Conservation (phyloP, 345 rosid species). For the Lepidium sativum region DNA sequence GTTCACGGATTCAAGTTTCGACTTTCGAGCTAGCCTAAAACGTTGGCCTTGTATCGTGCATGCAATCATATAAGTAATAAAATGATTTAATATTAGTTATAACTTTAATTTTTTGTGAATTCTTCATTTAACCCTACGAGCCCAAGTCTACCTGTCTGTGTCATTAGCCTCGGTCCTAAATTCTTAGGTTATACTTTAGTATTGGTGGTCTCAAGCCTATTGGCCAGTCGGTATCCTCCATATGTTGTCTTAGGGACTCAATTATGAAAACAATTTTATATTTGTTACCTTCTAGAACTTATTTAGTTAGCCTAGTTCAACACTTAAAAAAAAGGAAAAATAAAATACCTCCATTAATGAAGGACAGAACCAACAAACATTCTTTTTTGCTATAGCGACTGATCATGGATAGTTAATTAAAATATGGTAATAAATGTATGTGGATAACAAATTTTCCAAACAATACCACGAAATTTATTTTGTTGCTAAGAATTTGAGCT, state of each 20-base stretch:
- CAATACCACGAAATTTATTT: too few species aligned
- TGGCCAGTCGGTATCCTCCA: not conserved
- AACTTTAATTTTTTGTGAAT: not conserved
- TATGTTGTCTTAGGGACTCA: not conserved
- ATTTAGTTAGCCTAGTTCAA: not conserved
- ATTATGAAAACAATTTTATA: not conserved
- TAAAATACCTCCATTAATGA: not conserved
- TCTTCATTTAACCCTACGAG: not conserved
- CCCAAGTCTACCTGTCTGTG: not conserved
- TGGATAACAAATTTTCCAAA: not conserved
- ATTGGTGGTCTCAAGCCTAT: not conserved
- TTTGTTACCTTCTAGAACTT: not conserved
- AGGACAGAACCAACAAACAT: not conserved
- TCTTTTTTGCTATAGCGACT: not conserved
- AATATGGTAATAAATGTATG: not conserved
- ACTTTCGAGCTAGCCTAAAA: not conserved
- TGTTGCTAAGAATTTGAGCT: too few species aligned
- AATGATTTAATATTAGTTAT: not conserved
- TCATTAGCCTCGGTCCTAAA: slow-evolving; percentile 3
- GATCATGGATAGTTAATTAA: not conserved
- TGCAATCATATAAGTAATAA: slow-evolving; percentile 8
- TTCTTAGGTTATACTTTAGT: not conserved
- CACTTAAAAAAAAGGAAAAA: not conserved
- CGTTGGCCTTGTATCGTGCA: slow-evolving; percentile 7
- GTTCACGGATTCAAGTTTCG: not conserved